These are phyloP conservation scores for Yamadazyma conglobata DNA, from an alignment of 1,139 yeast genomes.

Conservation along the genomic window DNA sequence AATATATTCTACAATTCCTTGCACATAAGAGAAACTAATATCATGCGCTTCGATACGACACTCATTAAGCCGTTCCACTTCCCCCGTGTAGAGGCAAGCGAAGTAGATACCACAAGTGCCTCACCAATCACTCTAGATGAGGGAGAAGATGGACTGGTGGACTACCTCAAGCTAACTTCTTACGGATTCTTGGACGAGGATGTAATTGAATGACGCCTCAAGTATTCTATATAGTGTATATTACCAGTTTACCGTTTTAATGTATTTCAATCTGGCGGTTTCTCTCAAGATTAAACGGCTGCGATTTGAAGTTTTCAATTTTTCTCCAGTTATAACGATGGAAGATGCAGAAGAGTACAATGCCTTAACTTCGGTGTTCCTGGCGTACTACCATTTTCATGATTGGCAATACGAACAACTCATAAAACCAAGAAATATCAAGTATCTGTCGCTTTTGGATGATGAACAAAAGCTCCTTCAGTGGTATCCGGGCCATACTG, in stretches of 20 bases:
- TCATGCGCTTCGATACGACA: constrained; percentile 26
- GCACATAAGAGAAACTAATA: constrained; percentile 26
- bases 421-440: constrained; percentile 32
- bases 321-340: too few relatives aligned
- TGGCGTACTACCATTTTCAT: constrained; percentile 34
- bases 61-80: constrained; percentile 26
- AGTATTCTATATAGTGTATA: too few relatives aligned
- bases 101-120: constrained; percentile 2
- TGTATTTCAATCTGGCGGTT: too few relatives aligned
- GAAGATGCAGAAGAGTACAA: constrained; percentile 32
- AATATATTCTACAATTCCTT: constrained; percentile 23
- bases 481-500: constrained; percentile 50
- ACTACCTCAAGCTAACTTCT: constrained; percentile 15
- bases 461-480: constrained; percentile 45
- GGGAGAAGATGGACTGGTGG: constrained; percentile 12
- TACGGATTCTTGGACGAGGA: constrained; percentile 20
- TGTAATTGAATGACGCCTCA: not conserved
- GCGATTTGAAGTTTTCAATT: too few relatives aligned
- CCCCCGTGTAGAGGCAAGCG: constrained; percentile 19
- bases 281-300: too few relatives aligned
- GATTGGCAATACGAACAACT: constrained; percentile 34
- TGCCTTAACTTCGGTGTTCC: constrained; percentile 38
- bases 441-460: constrained; percentile 27
- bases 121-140: constrained; percentile 3
- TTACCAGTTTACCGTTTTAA: too few relatives aligned